These are phyloP conservation scores for Parascedosporium putredinis DNA, from an alignment of 2,329 filamentous ascomycete species.

Conservation along the genomic window DNA sequence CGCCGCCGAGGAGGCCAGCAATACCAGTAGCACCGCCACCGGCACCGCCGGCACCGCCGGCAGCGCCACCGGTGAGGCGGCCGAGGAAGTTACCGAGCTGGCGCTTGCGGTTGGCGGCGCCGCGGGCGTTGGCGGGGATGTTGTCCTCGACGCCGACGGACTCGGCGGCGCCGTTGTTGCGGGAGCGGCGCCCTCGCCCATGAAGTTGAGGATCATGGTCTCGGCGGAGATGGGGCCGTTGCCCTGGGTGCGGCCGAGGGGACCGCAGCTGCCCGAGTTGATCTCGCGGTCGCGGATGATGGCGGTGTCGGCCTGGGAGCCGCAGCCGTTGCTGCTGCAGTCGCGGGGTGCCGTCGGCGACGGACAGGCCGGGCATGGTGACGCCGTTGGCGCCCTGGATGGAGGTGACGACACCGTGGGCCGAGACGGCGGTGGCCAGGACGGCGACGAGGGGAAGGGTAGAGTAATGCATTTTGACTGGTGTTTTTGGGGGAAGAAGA, in stretches of 20 bases:
- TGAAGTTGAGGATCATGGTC: conserved; percentile 48
- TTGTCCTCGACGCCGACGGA: conserved; percentile 34
- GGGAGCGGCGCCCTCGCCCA: conserved; percentile 32
- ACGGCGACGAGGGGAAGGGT: conserved; percentile 32
- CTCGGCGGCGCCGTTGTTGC: conserved; percentile 22
- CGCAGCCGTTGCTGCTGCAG: conserved; percentile 49
- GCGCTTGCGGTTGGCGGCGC: conserved; percentile 11
- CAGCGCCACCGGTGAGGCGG: conserved; percentile 15
- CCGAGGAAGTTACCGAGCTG: conserved; percentile 20
- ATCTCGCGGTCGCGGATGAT: conserved; percentile 56
- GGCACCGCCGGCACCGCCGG: conserved; percentile 12
- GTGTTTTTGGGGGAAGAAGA: background rate
- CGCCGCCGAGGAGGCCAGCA: conserved; percentile 23
- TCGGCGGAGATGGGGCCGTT: conserved; percentile 48
- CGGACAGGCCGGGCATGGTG: conserved; percentile 45
- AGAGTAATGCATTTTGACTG: conserved; percentile 1
- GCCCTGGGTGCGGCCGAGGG: conserved; percentile 54
- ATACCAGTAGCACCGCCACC: conserved; percentile 16
- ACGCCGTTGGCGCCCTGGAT: conserved; percentile 52
- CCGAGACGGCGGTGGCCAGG: conserved; percentile 30
- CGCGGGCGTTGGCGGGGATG: conserved; percentile 17
- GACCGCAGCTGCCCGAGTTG: conserved; percentile 35
- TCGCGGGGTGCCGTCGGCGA: conserved; percentile 59
- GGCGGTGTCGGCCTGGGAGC: conserved; percentile 59
- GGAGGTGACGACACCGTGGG: conserved; percentile 47